Conservation (phyloP, 129 eudicot genomes). For the Chrysanthemum seticuspe region DNA sequence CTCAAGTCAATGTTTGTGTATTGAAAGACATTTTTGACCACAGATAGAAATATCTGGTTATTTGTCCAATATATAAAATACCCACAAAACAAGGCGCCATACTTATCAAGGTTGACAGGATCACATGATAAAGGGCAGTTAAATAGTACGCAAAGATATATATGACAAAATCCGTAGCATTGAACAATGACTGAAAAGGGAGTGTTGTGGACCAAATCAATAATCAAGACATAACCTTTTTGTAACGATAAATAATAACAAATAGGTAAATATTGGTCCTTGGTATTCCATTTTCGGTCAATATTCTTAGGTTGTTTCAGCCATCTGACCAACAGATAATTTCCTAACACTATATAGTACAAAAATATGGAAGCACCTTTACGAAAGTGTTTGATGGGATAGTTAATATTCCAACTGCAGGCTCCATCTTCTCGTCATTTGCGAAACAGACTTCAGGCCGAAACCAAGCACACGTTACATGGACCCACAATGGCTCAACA, state of each 20-base stretch:
- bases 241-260: not conserved
- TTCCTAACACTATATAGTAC: not conserved
- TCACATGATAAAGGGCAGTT: not conserved
- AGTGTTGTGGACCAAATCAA: not conserved
- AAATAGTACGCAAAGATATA: not conserved
- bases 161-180: not conserved
- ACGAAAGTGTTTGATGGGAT: constrained; percentile 91
- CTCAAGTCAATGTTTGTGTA: constrained; percentile 8
- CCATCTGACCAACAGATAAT: not conserved
- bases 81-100: not conserved
- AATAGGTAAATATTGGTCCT: not conserved
- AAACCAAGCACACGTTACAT: constrained; percentile 98
- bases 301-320: not conserved
- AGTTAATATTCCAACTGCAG: constrained; percentile 91
- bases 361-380: constrained; percentile 49
- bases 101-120: not conserved
- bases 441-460: constrained; percentile 93
- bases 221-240: not conserved
- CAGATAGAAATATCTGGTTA: not conserved
- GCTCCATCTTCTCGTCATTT: constrained; percentile 95
- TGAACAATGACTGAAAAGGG: not conserved
- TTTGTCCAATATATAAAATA: constrained; percentile 4
- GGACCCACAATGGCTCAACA: constrained; percentile 93
- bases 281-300: not conserved
- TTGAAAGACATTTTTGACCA: too few relatives aligned